Base-by-base conservation (phyloP, 2,329 filamentous ascomycete genomes). In the Dactylellina cionopaga region DNA sequence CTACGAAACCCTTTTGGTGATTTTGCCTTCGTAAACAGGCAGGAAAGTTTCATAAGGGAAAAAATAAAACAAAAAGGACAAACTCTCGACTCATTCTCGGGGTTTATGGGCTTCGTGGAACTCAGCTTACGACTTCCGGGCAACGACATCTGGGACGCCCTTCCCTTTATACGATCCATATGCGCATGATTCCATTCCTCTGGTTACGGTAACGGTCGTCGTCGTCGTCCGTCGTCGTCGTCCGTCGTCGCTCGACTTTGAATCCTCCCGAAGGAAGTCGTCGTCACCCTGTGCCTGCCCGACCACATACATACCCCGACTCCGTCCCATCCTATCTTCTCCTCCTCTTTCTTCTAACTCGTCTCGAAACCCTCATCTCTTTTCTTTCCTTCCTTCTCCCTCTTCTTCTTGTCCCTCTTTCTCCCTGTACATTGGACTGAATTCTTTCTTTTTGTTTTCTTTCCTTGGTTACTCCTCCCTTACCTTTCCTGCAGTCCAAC, bases 381-480 rank as follows among this genome's bases (percentile, higher is more conserved):
- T 39, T 43, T 41, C 58, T 54, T 43, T 44, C 52, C 63, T 65
- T 63, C 51, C 69, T 74, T 39, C 44, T 74, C 75, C 62, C 44
- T 41, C 58, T 54, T 43, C 47, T 55, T 64, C 68, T 63, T 52
- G 71, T 74, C 43, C 44, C 74, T 75, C 62, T 68, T 80, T 80
- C 76, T 81, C 55, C 68, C 68, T 62, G 64, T 70, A 75, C 68
- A 75, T 75, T 73, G 29, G 31, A 52, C 55, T 43, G 75, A 75
- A 75, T 75, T 76, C 75, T 78, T 75, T 76, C 75, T 77, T 76
- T 75, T 74, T 69, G 54, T 73, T 56, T 52, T 71, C 71, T 69
- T 55, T 51, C 70, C 66, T 75, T 74, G 74, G 75, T 75, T 75
- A 75, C 68, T 64, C 46, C 65, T 71, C 44, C 64, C 49, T 71